Conservation (phyloP, 1,139 yeast species). For the Candida sojae region DNA sequence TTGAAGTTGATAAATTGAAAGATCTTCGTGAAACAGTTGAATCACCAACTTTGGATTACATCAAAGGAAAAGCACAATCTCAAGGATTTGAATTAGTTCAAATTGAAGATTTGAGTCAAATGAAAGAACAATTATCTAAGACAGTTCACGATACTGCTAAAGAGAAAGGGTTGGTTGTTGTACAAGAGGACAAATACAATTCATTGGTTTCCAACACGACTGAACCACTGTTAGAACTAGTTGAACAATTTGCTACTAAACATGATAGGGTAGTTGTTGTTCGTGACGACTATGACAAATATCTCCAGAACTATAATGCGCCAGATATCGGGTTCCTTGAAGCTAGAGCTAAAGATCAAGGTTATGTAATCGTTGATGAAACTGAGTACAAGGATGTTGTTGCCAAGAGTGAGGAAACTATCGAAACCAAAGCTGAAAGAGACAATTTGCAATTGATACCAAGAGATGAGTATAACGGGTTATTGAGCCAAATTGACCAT, state of each 20-base stretch:
- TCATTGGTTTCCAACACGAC: constrained; percentile 14
- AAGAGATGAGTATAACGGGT: constrained; percentile 21
- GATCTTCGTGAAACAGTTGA: constrained; percentile 6
- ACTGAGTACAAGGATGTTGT: constrained; percentile 15
- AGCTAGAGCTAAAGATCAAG: constrained; percentile 11
- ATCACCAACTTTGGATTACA: constrained; percentile 24
- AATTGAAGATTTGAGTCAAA: constrained; percentile 12
- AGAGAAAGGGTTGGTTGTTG: constrained; percentile 26
- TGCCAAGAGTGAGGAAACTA: constrained; percentile 13
- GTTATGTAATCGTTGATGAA: constrained; percentile 12
- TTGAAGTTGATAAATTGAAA: constrained; percentile 7
- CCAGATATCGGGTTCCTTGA: constrained; percentile 9
- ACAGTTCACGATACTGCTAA: constrained; percentile 15
- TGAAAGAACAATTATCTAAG: constrained; percentile 7
- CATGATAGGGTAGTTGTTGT: constrained; percentile 18
- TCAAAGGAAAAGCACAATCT: constrained; percentile 16
- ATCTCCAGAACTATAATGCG: neutral
- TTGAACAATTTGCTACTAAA: constrained; percentile 31
- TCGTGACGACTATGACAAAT: constrained; percentile 11
- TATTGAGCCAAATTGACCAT: constrained; percentile 23
- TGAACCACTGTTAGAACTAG: constrained; percentile 31
- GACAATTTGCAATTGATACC: constrained; percentile 19
- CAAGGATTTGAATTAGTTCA: constrained; percentile 12
- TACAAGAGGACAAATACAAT: constrained; percentile 19
- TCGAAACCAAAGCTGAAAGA: constrained; percentile 20